phyloP scores from a whole-genome alignment of 257 asterid species.

The Ligustrum vulgare region DNA sequence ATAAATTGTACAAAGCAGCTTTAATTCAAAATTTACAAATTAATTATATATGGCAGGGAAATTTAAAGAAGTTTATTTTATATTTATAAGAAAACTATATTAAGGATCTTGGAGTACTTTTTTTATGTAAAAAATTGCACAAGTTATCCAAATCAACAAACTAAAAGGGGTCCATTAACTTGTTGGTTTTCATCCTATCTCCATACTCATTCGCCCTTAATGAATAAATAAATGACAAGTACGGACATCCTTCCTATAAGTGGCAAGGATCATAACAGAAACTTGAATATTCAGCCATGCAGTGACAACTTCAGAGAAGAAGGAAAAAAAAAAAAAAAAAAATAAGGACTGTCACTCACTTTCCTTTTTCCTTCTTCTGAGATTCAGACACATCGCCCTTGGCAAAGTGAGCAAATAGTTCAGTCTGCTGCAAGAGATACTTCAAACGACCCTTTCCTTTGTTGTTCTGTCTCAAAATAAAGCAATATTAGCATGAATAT shows the following conservation, averaged over 20 bases:
- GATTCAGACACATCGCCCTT: slow-evolving; percentile 74
- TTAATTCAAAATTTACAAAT: not conserved
- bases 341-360: slow-evolving; percentile 30
- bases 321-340: not conserved
- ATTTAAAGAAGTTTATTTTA: not conserved
- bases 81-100: not conserved
- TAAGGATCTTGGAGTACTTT: too few relatives aligned
- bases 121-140: not conserved
- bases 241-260: not conserved
- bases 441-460: slow-evolving; percentile 91
- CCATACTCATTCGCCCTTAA: not conserved
- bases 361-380: slow-evolving; percentile 79
- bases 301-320: not conserved
- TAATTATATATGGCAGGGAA: not conserved
- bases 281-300: slow-evolving; percentile 4
- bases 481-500: not conserved
- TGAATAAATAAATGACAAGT: not conserved
- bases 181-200: not conserved
- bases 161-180: not conserved
- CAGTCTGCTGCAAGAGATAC: slow-evolving; percentile 96
- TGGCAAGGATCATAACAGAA: not conserved
- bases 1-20: not conserved
- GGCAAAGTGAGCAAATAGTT: slow-evolving; percentile 96
- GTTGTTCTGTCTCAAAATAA: slow-evolving; percentile 64
- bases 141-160: not conserved